These are phyloP conservation scores for Penicillium flavigenum DNA, from an alignment of 495 filamentous ascomycete genomes.

Conservation along the genomic window DNA sequence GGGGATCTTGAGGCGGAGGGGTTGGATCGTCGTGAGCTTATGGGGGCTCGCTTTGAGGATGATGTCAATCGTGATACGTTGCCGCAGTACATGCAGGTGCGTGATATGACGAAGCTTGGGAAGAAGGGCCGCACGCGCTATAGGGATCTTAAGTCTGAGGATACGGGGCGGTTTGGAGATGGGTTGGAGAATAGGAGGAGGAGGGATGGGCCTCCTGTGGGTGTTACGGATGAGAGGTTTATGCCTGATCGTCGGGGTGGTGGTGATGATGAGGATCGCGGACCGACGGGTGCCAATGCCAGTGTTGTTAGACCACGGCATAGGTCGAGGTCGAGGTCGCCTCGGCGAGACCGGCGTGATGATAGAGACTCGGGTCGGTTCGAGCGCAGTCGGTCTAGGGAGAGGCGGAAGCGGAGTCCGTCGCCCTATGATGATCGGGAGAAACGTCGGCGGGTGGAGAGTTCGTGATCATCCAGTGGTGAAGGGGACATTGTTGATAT, in stretches of 20 bases:
- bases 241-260: conserved; percentile 58
- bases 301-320: conserved; percentile 43
- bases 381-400: conserved; percentile 44
- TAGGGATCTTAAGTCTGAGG: conserved; percentile 82
- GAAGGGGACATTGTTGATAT: neutral
- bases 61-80: conserved; percentile 75
- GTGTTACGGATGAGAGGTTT: conserved; percentile 67
- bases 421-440: conserved; percentile 64
- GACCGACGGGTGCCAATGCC: conserved; percentile 53
- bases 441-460: conserved; percentile 65
- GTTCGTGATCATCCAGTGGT: conserved; percentile 24
- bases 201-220: conserved; percentile 43
- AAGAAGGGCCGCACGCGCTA: conserved; percentile 91
- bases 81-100: conserved; percentile 89
- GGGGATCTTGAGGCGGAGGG: conserved; percentile 73
- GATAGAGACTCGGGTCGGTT: conserved; percentile 7
- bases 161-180: conserved; percentile 84
- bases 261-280: conserved; percentile 31
- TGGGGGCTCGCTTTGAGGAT: conserved; percentile 76
- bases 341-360: conserved; percentile 30
- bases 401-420: conserved; percentile 63
- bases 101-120: conserved; percentile 91
- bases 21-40: conserved; percentile 73
- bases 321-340: conserved; percentile 38
- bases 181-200: conserved; percentile 49